phyloP scores from a whole-genome alignment of 1,284 basidiomycete species.

The Cystobasidium pallidum region DNA sequence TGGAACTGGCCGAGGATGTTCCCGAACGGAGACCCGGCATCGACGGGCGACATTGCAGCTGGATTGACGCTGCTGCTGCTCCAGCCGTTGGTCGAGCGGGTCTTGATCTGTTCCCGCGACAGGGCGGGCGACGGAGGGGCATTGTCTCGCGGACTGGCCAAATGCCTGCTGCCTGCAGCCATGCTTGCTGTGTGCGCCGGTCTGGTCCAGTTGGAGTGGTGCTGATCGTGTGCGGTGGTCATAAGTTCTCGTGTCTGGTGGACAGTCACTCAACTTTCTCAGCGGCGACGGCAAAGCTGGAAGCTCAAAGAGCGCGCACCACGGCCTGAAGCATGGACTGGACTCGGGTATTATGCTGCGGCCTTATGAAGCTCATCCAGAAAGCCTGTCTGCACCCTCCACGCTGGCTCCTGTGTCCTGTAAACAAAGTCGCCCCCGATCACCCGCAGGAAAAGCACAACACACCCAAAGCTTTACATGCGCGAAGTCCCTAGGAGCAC shows the following conservation, averaged over 20 bases:
- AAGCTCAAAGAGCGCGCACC: no score
- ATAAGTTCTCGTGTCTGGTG: slow-evolving; percentile 1
- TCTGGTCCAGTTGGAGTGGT: neutral
- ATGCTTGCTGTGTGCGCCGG: neutral
- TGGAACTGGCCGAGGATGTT: slow-evolving; percentile 36
- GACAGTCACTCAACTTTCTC: slow-evolving; percentile 32
- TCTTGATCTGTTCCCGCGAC: slow-evolving; percentile 45
- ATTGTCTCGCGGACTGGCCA: neutral
- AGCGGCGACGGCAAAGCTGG: slow-evolving; percentile 4
- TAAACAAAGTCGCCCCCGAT: no score
- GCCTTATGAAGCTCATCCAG: no score
- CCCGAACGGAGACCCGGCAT: slow-evolving; percentile 39
- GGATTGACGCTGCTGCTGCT: slow-evolving; percentile 9
- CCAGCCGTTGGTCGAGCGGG: slow-evolving; percentile 34
- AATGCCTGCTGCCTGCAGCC: slow-evolving; percentile 16
- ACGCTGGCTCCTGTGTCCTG: no score
- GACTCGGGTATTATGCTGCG: no score
- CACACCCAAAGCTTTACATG: no score
- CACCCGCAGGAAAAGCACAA: no score
- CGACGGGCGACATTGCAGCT: slow-evolving; percentile 20
- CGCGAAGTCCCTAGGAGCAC: no score
- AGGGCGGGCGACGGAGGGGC: slow-evolving; percentile 37
- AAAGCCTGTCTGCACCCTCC: no score
- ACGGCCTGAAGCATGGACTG: no score
- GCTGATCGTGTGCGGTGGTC: neutral